Conservation (phyloP, 257 asterid genomes). For the Mentha longifolia region DNA sequence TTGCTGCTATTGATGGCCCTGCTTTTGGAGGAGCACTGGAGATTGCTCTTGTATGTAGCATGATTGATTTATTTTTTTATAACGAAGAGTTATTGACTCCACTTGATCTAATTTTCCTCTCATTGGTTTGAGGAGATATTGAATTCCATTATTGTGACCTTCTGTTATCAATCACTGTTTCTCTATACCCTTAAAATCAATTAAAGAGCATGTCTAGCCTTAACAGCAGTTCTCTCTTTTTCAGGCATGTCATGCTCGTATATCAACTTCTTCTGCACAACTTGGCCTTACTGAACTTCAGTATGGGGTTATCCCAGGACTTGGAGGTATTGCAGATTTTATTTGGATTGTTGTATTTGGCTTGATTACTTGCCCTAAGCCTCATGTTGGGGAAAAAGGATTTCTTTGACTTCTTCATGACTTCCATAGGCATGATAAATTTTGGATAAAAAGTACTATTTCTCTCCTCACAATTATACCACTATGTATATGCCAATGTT, state of each 20-base stretch:
- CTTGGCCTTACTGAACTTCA: constrained; percentile 62
- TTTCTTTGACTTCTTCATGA: background rate
- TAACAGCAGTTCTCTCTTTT: constrained; percentile 9
- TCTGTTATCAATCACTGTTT: too few species aligned
- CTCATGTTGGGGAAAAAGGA: background rate
- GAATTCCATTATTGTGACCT: too few species aligned
- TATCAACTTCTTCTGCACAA: constrained; percentile 58
- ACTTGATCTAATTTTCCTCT: background rate
- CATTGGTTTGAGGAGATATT: too few species aligned
- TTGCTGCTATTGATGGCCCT: constrained; percentile 72
- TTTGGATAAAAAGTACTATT: background rate
- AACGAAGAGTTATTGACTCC: background rate
- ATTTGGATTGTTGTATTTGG: background rate
- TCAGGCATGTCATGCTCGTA: constrained; percentile 68
- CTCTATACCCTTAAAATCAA: background rate
- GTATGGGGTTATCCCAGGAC: constrained; percentile 64
- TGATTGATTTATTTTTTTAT: too few species aligned
- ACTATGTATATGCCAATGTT: background rate
- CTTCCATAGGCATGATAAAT: background rate
- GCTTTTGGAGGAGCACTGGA: constrained; percentile 77
- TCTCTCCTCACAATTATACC: too few species aligned
- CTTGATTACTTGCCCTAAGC: background rate
- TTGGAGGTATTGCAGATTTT: constrained; percentile 51
- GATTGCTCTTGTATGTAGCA: constrained; percentile 59
- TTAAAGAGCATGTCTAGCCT: background rate